Evolutionary conservation across 495 filamentous ascomycete genomes (phyloP).

Genomic region (Tuber brumale): DNA sequence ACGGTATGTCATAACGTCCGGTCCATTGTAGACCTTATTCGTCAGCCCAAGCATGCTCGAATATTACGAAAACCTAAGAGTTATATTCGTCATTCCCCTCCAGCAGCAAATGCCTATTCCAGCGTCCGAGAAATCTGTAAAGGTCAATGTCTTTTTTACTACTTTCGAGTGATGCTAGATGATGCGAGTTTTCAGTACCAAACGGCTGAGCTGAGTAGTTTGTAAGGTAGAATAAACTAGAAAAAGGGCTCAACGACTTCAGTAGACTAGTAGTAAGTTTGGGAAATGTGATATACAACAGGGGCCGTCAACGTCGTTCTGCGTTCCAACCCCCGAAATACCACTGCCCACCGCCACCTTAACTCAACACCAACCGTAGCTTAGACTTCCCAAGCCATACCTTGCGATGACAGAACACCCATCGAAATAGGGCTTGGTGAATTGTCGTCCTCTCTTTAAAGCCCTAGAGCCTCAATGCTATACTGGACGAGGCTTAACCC

Average conservation of each 20-base stretch:
- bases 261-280: neutral
- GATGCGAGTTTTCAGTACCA: neutral
- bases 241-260: neutral
- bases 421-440: neutral
- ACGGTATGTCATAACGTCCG: neutral
- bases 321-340: neutral
- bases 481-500: too few relatives aligned
- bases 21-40: neutral
- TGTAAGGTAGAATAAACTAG: neutral
- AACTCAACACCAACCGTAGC: neutral
- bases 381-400: neutral
- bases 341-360: neutral
- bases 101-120: neutral
- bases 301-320: neutral
- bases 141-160: neutral
- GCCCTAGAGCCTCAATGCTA: neutral
- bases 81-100: neutral
- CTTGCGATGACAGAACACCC: neutral
- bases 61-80: too few relatives aligned
- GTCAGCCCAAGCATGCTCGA: neutral
- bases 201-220: neutral
- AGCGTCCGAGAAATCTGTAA: neutral
- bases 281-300: neutral
- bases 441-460: neutral
- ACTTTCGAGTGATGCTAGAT: neutral